A percentile compares a stretch with the other conserved stretches of the same genome.
Evolutionary conservation across 2,329 filamentous ascomycete species (phyloP).

Genomic region (Capronia coronata): DNA sequence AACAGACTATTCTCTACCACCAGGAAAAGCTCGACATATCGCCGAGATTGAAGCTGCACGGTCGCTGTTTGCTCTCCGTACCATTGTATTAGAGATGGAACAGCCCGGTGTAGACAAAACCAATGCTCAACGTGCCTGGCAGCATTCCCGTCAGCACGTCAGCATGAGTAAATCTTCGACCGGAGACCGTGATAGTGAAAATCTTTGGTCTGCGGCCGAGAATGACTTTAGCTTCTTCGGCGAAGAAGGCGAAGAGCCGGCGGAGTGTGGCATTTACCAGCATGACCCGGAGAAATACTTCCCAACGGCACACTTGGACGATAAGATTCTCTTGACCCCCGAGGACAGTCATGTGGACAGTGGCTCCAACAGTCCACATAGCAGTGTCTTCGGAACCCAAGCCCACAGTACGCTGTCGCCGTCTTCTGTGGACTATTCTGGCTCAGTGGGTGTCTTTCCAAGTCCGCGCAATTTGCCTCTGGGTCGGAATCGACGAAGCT

Average conservation of each 20-base stretch:
- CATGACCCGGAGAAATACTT: conserved; percentile 41
- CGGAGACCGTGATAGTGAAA: conserved; percentile 54
- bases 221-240: conserved; percentile 58
- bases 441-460: conserved; percentile 10
- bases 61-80: conserved; percentile 49
- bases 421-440: conserved; percentile 15
- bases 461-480: conserved; percentile 26
- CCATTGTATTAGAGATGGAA: conserved; percentile 52
- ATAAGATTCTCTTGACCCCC: conserved; percentile 38
- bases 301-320: conserved; percentile 41
- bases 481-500: conserved; percentile 24
- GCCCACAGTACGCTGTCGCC: conserved; percentile 14
- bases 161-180: conserved; percentile 50
- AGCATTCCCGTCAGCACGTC: conserved; percentile 41
- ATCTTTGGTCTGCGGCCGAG: conserved; percentile 53
- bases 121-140: conserved; percentile 31
- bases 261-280: conserved; percentile 47
- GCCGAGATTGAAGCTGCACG: conserved; percentile 46
- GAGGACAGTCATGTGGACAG: conserved; percentile 31
- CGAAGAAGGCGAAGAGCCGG: conserved; percentile 38
- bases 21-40: conserved; percentile 46
- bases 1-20: conserved; percentile 55
- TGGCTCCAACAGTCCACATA: conserved; percentile 17
- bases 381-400: conserved; percentile 7
- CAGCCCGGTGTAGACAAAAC: conserved; percentile 27